Conservation (phyloP, 2,329 filamentous ascomycete species). For the Trichoderma lentiforme region DNA sequence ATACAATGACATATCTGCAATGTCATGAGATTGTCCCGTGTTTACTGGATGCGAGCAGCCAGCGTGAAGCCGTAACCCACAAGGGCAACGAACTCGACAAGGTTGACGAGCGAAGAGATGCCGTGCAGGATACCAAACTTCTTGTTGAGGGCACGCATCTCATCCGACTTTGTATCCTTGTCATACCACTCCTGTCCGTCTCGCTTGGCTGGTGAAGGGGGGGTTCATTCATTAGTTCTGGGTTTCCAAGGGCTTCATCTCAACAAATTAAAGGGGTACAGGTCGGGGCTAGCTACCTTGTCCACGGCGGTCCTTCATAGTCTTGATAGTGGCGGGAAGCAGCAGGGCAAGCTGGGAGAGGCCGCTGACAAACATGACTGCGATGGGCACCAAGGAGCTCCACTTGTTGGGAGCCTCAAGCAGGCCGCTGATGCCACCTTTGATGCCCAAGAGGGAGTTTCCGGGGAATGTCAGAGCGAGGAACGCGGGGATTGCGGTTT, state of each 20-base stretch:
- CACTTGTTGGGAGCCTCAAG: conserved; percentile 59
- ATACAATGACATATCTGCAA: neutral
- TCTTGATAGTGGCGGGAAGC: conserved; percentile 69
- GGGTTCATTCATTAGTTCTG: neutral
- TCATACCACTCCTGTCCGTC: conserved; percentile 89
- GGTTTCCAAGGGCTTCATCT: conserved; percentile 21
- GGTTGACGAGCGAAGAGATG: conserved; percentile 73
- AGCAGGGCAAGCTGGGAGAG: conserved; percentile 67
- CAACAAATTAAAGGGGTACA: neutral
- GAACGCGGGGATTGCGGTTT: conserved; percentile 69
- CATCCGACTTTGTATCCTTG: conserved; percentile 71
- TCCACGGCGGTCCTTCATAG: conserved; percentile 71
- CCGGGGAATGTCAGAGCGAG: conserved; percentile 79
- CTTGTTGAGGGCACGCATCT: conserved; percentile 79
- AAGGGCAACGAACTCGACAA: conserved; percentile 65
- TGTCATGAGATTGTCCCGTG: conserved; percentile 12
- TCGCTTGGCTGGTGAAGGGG: conserved; percentile 60
- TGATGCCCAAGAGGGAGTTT: conserved; percentile 46
- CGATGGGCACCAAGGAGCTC: conserved; percentile 65
- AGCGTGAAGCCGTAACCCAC: conserved; percentile 77
- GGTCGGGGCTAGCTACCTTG: conserved; percentile 57
- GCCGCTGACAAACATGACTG: conserved; percentile 66
- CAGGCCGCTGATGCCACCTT: conserved; percentile 52
- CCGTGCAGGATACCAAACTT: conserved; percentile 78
- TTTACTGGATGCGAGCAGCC: conserved; percentile 55